These are phyloP conservation scores for Epicoccum nigrum DNA, from an alignment of 2,329 filamentous ascomycete species.

Conservation along the genomic window DNA sequence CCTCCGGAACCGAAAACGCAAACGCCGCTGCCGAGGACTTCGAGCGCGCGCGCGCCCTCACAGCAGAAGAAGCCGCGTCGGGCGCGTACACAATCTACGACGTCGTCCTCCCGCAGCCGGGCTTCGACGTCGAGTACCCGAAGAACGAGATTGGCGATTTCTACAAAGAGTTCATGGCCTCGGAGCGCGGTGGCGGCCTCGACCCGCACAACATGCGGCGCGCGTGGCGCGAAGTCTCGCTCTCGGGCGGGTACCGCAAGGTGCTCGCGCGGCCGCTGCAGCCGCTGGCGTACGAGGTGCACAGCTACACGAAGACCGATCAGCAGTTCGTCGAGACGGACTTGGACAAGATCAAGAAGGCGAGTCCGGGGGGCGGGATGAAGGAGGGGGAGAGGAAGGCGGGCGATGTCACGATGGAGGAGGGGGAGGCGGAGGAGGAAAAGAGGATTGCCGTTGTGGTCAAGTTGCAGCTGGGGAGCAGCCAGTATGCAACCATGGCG, in stretches of 20 bases:
- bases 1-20: constrained; percentile 63
- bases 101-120: constrained; percentile 88
- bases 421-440: constrained; percentile 24
- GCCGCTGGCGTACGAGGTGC: constrained; percentile 70
- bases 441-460: constrained; percentile 71
- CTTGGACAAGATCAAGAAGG: constrained; percentile 67
- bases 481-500: constrained; percentile 85
- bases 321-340: constrained; percentile 92
- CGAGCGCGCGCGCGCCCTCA: constrained; percentile 74
- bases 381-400: constrained; percentile 58
- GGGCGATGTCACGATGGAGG: constrained; percentile 30
- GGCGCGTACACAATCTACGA: constrained; percentile 84
- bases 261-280: constrained; percentile 73
- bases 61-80: constrained; percentile 75
- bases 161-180: constrained; percentile 86
- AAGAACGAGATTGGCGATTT: constrained; percentile 80
- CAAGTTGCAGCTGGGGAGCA: constrained; percentile 77
- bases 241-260: constrained; percentile 88
- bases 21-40: constrained; percentile 62
- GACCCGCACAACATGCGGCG: constrained; percentile 88
- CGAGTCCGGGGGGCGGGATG: constrained; percentile 46
- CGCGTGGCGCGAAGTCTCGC: constrained; percentile 82
- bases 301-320: constrained; percentile 70
- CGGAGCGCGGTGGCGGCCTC: constrained; percentile 74
- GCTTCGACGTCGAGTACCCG: constrained; percentile 88